A percentile compares a stretch with the other conserved stretches of the same genome.
Conservation (phyloP, 225 moss, liverwort and hornwort species). For the Sphagnum tenellum region DNA sequence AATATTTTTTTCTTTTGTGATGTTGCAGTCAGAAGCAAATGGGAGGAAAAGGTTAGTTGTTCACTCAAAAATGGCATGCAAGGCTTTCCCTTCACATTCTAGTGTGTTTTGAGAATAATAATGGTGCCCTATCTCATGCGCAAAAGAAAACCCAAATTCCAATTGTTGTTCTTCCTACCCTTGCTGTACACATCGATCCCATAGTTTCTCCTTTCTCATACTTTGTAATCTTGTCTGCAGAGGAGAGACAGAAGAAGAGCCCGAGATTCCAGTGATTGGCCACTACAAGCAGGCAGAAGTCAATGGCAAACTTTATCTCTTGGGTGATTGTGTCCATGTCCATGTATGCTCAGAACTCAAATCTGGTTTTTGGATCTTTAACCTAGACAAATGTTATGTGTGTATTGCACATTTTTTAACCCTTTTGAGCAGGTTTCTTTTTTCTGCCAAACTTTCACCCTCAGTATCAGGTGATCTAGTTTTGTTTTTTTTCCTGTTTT, state of each 20-base stretch:
- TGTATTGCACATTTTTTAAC: too few relatives aligned
- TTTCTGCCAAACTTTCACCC: too few relatives aligned
- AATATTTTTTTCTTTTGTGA: too few relatives aligned
- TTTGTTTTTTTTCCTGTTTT: too few relatives aligned
- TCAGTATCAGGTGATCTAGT: too few relatives aligned
- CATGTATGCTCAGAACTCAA: slow-evolving; percentile 32
- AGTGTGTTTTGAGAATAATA: neutral
- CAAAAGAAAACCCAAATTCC: slow-evolving; percentile 6
- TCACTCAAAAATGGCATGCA: neutral
- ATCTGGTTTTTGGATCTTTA: too few relatives aligned
- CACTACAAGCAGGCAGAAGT: slow-evolving; percentile 74
- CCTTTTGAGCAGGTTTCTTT: too few relatives aligned
- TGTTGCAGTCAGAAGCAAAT: too few relatives aligned
- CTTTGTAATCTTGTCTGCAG: neutral
- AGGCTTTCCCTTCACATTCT: neutral
- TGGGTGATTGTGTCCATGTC: slow-evolving; percentile 83
- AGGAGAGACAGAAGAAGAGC: slow-evolving; percentile 20
- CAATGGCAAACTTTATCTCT: slow-evolving; percentile 40
- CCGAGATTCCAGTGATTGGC: slow-evolving; percentile 24
- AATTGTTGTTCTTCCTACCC: neutral
- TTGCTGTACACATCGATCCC: neutral
- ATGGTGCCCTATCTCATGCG: neutral
- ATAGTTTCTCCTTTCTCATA: neutral
- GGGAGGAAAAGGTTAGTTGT: too few relatives aligned
- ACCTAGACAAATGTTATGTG: too few relatives aligned